phyloP scores from a whole-genome alignment of 441 rosid genomes.

The Eruca vesicaria region DNA sequence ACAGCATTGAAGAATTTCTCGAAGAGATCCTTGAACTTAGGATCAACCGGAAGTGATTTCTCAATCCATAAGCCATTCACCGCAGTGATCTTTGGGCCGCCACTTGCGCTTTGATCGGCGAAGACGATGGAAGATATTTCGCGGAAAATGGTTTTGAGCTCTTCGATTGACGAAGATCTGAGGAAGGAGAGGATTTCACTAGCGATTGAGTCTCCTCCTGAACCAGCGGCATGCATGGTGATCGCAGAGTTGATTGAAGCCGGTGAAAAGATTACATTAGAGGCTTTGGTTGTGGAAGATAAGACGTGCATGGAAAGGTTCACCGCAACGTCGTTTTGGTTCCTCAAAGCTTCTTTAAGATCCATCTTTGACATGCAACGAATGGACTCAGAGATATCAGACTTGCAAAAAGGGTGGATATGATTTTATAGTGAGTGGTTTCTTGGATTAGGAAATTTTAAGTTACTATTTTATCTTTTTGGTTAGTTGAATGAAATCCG shows the following conservation, averaged over 20 bases:
- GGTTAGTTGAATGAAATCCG: background rate
- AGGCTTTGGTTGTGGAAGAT: background rate
- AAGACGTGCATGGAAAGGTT: background rate
- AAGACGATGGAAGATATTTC: background rate
- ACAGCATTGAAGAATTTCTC: background rate
- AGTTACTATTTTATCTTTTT: background rate
- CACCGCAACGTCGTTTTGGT: background rate
- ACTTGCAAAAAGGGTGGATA: background rate
- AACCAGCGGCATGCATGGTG: background rate
- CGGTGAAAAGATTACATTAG: background rate
- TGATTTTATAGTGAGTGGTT: background rate
- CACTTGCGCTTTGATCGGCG: background rate
- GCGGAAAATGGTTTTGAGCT: background rate
- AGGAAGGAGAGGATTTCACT: background rate
- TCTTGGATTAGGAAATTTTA: background rate
- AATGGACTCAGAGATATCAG: background rate
- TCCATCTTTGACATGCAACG: background rate
- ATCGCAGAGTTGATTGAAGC: background rate
- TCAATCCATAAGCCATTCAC: background rate
- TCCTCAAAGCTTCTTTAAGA: background rate
- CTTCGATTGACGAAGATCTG: background rate
- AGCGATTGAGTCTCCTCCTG: background rate
- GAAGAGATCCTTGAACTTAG: background rate
- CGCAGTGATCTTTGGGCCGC: background rate
- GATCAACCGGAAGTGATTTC: background rate